These are phyloP conservation scores for Leishmania turanica DNA, from an alignment of 208 protist genomes.

Conservation along the genomic window DNA sequence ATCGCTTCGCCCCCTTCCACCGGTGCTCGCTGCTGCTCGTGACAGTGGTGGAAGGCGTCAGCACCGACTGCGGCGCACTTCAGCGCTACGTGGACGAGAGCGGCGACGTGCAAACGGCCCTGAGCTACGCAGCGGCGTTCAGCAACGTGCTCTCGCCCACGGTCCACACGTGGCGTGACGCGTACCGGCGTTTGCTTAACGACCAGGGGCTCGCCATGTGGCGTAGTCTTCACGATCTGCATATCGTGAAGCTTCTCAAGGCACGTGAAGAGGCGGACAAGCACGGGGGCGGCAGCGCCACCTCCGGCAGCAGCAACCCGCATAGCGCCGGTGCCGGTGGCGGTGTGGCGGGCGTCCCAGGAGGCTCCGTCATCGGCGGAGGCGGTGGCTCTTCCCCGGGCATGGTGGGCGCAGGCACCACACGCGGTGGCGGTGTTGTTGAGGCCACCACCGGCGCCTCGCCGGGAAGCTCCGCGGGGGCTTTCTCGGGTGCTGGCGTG, in stretches of 20 bases:
- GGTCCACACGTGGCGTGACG: slow-evolving; percentile 62
- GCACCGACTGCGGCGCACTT: slow-evolving; percentile 39
- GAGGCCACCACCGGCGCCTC: background rate
- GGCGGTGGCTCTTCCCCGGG: slow-evolving; percentile 4
- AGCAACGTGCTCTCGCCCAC: slow-evolving; percentile 30
- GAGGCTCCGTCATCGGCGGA: background rate
- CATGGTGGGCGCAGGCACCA: background rate
- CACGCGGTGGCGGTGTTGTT: background rate
- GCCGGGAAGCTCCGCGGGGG: background rate
- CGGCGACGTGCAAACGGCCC: slow-evolving; percentile 67
- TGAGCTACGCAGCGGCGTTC: slow-evolving; percentile 63
- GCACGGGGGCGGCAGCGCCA: background rate
- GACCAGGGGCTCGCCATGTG: slow-evolving; percentile 49
- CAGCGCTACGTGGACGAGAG: slow-evolving; percentile 87
- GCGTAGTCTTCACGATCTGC: slow-evolving; percentile 66
- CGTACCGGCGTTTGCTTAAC: slow-evolving; percentile 67
- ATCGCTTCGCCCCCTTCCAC: slow-evolving; percentile 13
- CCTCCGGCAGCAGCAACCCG: background rate
- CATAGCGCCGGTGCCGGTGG: background rate
- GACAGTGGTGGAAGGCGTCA: slow-evolving; percentile 56
- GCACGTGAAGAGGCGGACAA: slow-evolving; percentile 26
- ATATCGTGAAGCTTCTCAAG: slow-evolving; percentile 42
- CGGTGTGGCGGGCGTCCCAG: background rate
- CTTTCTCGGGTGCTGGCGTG: background rate
- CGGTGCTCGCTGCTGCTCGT: slow-evolving; percentile 63